phyloP scores from a whole-genome alignment of 164 flowering plant species.

The Malania oleifera region DNA sequence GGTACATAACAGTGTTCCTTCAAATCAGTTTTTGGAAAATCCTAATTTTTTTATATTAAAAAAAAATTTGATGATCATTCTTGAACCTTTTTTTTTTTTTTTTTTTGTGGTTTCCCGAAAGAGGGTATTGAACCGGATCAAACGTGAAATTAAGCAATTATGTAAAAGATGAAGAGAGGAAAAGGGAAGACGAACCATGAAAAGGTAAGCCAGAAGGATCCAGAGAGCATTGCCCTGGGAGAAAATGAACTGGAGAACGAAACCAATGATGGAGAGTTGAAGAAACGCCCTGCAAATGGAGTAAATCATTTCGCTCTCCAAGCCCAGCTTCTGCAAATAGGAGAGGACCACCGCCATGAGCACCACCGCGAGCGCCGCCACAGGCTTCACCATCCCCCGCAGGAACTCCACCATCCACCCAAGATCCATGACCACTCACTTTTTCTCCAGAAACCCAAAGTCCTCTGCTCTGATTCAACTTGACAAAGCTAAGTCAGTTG shows the following conservation, averaged over 20 bases:
- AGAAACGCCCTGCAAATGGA: slow-evolving; percentile 74
- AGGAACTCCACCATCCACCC: slow-evolving; percentile 53
- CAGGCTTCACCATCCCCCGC: slow-evolving; percentile 84
- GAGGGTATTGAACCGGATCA: too few species aligned
- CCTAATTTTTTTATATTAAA: background rate
- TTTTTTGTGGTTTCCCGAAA: too few species aligned
- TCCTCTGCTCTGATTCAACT: too few species aligned
- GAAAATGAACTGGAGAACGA: slow-evolving; percentile 91
- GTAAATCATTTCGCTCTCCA: slow-evolving; percentile 75
- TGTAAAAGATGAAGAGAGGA: slow-evolving; percentile 2
- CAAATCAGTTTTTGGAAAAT: too few species aligned
- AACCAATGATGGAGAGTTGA: slow-evolving; percentile 85
- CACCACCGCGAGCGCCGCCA: slow-evolving; percentile 65
- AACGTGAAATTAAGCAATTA: too few species aligned
- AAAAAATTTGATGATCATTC: background rate
- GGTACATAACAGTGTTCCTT: too few species aligned
- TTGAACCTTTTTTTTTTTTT: too few species aligned
- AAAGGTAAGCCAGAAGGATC: slow-evolving; percentile 85
- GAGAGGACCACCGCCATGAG: slow-evolving; percentile 68
- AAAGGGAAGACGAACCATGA: slow-evolving; percentile 52
- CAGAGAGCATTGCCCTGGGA: slow-evolving; percentile 47
- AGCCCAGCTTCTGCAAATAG: slow-evolving; percentile 50
- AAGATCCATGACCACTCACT: slow-evolving; percentile 35
- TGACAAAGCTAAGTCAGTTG: too few species aligned
- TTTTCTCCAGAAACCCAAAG: too few species aligned